Evolutionary conservation across 371 early-diverging fungal species (phyloP).

Genomic region (Mortierella sp.): DNA sequence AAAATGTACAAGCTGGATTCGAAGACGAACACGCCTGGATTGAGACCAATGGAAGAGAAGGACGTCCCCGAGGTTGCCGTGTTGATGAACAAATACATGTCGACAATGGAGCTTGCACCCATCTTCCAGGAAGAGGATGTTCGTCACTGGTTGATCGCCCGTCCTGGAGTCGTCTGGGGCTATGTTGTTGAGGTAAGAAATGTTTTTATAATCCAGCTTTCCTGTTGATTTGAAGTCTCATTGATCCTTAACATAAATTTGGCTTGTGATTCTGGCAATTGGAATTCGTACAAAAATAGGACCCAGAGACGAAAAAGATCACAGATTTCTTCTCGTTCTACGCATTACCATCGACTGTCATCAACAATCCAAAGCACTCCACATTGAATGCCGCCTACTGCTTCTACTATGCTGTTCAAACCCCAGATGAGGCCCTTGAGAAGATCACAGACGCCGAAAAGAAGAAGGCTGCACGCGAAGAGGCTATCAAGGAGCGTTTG

Average conservation of each 20-base stretch:
- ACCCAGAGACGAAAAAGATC: slow-evolving; percentile 67
- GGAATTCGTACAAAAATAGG: too few relatives aligned
- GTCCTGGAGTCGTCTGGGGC: slow-evolving; percentile 86
- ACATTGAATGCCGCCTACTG: slow-evolving; percentile 92
- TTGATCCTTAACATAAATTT: not conserved
- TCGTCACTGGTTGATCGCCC: slow-evolving; percentile 91
- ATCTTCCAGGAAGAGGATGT: slow-evolving; percentile 86
- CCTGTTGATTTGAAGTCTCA: not conserved
- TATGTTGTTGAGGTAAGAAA: slow-evolving; percentile 87
- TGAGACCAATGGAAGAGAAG: slow-evolving; percentile 79
- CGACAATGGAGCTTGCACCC: slow-evolving; percentile 77
- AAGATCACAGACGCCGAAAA: slow-evolving; percentile 53
- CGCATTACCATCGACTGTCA: slow-evolving; percentile 89
- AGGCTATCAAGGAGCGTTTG: slow-evolving; percentile 64
- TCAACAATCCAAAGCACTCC: slow-evolving; percentile 78
- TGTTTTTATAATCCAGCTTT: not conserved
- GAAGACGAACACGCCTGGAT: slow-evolving; percentile 70
- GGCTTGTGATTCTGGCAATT: slow-evolving; percentile 1
- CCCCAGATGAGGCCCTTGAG: slow-evolving; percentile 55
- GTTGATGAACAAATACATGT: slow-evolving; percentile 79
- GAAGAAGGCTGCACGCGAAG: slow-evolving; percentile 50
- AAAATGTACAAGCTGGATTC: slow-evolving; percentile 79
- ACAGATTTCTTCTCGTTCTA: slow-evolving; percentile 95
- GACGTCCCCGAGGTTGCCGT: slow-evolving; percentile 80
- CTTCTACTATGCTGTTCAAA: slow-evolving; percentile 89